Percentiles rank a stretch among this genome's conserved stretches.
These are phyloP conservation scores for Ganoderma sinense DNA, from an alignment of 1,284 basidiomycete species.

Conservation along the genomic window DNA sequence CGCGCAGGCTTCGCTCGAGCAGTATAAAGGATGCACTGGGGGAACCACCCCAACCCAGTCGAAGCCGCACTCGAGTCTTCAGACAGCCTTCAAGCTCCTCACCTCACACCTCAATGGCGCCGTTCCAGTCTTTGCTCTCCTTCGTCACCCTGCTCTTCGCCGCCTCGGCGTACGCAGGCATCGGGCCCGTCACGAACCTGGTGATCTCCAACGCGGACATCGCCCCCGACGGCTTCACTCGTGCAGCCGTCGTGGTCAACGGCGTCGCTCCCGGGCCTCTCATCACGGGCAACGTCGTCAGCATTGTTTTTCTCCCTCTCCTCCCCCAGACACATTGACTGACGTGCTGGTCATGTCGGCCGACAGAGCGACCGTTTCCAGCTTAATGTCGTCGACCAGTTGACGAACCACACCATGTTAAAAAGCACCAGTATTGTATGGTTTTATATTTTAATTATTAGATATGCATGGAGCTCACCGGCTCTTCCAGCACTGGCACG, in stretches of 20 bases:
- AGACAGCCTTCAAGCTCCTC: not conserved
- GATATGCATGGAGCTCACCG: not conserved
- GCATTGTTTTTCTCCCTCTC: not conserved
- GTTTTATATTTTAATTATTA: not conserved
- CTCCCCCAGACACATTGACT: not conserved
- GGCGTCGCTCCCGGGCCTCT: constrained; percentile 36
- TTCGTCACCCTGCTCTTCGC: constrained; percentile 19
- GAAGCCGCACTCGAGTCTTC: constrained; percentile 18
- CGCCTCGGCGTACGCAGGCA: constrained; percentile 20
- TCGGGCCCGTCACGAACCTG: constrained; percentile 33
- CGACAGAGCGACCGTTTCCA: constrained; percentile 36
- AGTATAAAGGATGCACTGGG: constrained; percentile 23
- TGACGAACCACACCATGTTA: constrained; percentile 44
- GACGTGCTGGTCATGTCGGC: not conserved
- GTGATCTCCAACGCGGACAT: constrained; percentile 31
- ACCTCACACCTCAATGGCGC: constrained; percentile 17
- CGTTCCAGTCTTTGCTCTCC: constrained; percentile 25
- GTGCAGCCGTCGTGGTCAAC: constrained; percentile 34
- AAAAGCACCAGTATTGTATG: constrained; percentile 44
- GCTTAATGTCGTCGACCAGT: constrained; percentile 44
- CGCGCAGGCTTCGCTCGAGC: constrained; percentile 3
- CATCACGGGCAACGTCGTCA: constrained; percentile 34
- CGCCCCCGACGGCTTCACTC: constrained; percentile 34
- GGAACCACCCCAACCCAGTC: constrained; percentile 7
- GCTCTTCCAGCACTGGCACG: constrained; percentile 44